These are phyloP conservation scores for Excoecaria cochinchinensis DNA, from an alignment of 345 rosid genomes.

Conservation along the genomic window DNA sequence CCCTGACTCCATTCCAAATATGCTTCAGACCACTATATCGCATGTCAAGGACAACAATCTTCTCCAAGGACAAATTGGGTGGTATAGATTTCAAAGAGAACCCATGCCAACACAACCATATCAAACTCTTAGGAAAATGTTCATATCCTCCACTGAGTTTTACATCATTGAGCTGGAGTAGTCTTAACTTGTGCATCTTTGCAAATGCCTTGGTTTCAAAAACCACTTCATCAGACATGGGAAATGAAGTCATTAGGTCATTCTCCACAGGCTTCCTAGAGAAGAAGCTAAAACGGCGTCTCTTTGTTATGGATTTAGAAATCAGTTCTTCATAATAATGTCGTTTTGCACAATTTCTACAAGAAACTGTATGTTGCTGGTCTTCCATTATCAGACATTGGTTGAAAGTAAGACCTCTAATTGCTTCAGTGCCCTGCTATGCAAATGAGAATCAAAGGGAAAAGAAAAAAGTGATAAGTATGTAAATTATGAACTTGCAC, in stretches of 20 bases:
- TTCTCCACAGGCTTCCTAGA: neutral
- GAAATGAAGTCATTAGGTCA: neutral
- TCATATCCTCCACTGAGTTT: conserved; percentile 13
- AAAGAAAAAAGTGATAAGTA: neutral
- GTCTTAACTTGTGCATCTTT: conserved; percentile 17
- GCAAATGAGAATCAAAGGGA: neutral
- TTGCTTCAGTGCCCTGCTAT: conserved; percentile 16
- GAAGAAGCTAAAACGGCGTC: conserved; percentile 1
- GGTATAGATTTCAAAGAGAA: conserved; percentile 16
- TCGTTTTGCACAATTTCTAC: conserved; percentile 5
- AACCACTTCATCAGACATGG: neutral
- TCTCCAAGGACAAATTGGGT: neutral
- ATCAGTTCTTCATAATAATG: conserved; percentile 6
- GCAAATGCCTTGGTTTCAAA: conserved; percentile 12
- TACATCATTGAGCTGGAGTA: conserved; percentile 19
- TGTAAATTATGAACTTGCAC: neutral
- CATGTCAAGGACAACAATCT: conserved; percentile 22
- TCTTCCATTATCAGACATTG: neutral
- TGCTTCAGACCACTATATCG: conserved; percentile 15
- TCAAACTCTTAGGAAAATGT: conserved; percentile 21
- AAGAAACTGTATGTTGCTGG: neutral
- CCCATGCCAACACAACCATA: conserved; percentile 26
- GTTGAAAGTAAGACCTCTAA: conserved; percentile 3
- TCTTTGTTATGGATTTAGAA: neutral
- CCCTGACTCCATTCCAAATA: conserved; percentile 17